Evolutionary conservation across 306 rosid genomes (phyloP), one percentile per base, ranked within the genome.

Genomic region (Castanopsis chinensis): DNA sequence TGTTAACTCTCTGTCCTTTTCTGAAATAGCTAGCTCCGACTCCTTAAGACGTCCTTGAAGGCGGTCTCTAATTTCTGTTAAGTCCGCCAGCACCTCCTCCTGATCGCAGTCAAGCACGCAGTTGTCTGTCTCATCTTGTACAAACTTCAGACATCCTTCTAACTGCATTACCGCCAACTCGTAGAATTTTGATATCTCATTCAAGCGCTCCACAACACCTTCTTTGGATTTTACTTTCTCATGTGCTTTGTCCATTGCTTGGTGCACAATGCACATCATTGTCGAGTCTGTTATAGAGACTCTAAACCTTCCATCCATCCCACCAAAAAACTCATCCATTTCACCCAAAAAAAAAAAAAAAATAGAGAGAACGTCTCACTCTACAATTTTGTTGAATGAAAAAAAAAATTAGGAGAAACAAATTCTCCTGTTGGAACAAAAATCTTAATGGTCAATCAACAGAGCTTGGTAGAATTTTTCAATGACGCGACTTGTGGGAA

Each of bases 141-240:
- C 93, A 83, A 95, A 90, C 84, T 78, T 85, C 25, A 90, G 54
- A 53, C 98, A 95, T 12, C 98, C 99, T 73, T 95, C 98, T 6
- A 95, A 82, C 57, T 95, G 98, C 96, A 93, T 86, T 11, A 92
- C 96, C 0, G 98, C 97, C 65, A 95, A 69, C 82, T 93, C 98
- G 54, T 95, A 93, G 65, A 95, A 95, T 63, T 88, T 95, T 6
- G 94, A 95, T 41, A 91, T 91, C 87, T 86, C 97, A 73, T 91
- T 90, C 84, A 95, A 82, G 4, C 92, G 81, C 83, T 95, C 92
- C 0, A 91, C 74, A 20, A 89, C 84, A 0, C 98, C 97, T 52
- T 88, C 93, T 79, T 88, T 88, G 2, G 82, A 79, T 67, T 89
- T 92, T 87, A 93, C 89, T 60, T 79, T 90, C 68, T 82, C 94